Evolutionary conservation across 805 yeast species (phyloP).

Genomic region (Komagataella pastoris): DNA sequence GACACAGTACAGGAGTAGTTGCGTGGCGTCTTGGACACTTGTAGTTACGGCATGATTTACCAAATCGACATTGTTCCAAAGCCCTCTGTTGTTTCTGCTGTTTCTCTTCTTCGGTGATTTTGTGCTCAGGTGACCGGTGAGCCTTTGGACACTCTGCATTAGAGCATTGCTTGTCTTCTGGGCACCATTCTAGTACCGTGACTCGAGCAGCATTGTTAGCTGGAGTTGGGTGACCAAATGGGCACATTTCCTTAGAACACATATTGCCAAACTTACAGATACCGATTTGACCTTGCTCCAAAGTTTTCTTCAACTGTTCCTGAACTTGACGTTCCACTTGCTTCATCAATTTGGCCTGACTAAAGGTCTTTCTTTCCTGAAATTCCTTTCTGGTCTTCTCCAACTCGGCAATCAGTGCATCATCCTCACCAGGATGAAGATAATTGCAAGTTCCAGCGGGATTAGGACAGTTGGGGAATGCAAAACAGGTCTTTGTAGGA

Average conservation of each 20-base stretch:
- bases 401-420: constrained; percentile 51
- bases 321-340: constrained; percentile 19
- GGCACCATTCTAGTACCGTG: constrained; percentile 61
- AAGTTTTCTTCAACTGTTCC: constrained; percentile 15
- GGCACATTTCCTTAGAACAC: constrained; percentile 71
- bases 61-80: constrained; percentile 76
- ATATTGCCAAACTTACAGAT: constrained; percentile 66
- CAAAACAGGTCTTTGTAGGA: constrained; percentile 65
- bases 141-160: constrained; percentile 56
- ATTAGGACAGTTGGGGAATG: constrained; percentile 67
- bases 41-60: constrained; percentile 60
- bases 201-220: constrained; percentile 66
- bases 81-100: constrained; percentile 29
- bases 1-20: constrained; percentile 55
- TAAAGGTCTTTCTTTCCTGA: constrained; percentile 7
- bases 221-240: constrained; percentile 88
- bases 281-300: constrained; percentile 18
- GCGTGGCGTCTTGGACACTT: constrained; percentile 84
- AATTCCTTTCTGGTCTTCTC: constrained; percentile 35
- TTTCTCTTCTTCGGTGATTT: constrained; percentile 12
- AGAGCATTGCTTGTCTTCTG: constrained; percentile 49
- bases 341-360: constrained; percentile 23
- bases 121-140: constrained; percentile 63
- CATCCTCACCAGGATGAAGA: constrained; percentile 80
- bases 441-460: constrained; percentile 73